Evolutionary conservation across 345 rosid species (phyloP).

Genomic region (Dovyalis caffra): DNA sequence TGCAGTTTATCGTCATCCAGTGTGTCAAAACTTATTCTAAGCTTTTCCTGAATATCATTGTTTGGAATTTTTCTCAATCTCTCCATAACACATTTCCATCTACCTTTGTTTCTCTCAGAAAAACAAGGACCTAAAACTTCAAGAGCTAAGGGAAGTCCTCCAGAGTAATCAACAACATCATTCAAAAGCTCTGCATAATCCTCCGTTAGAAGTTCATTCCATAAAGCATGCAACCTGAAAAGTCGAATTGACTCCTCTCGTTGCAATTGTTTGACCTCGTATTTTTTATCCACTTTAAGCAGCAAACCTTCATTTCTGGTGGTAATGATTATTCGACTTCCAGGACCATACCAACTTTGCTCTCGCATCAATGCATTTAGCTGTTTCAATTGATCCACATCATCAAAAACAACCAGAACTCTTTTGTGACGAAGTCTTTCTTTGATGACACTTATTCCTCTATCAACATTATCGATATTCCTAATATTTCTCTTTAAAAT

Average conservation of each 20-base stretch:
- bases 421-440: background rate
- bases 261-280: background rate
- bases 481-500: background rate
- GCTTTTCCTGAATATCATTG: background rate
- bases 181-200: background rate
- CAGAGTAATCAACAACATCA: background rate
- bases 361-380: constrained; percentile 4
- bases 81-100: constrained; percentile 1
- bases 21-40: background rate
- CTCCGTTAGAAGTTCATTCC: background rate
- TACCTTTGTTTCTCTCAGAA: background rate
- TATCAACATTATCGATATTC: constrained; percentile 1
- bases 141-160: constrained; percentile 16
- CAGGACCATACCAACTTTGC: background rate
- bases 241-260: background rate
- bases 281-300: background rate
- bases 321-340: constrained; percentile 13
- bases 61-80: too few species aligned
- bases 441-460: background rate
- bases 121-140: constrained; percentile 14
- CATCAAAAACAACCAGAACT: constrained; percentile 20
- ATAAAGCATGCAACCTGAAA: constrained; percentile 13
- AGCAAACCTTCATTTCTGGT: background rate
- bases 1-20: too few species aligned
- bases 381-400: background rate